These are phyloP conservation scores for Rhazya stricta DNA, from an alignment of 257 asterid genomes.

Conservation along the genomic window DNA sequence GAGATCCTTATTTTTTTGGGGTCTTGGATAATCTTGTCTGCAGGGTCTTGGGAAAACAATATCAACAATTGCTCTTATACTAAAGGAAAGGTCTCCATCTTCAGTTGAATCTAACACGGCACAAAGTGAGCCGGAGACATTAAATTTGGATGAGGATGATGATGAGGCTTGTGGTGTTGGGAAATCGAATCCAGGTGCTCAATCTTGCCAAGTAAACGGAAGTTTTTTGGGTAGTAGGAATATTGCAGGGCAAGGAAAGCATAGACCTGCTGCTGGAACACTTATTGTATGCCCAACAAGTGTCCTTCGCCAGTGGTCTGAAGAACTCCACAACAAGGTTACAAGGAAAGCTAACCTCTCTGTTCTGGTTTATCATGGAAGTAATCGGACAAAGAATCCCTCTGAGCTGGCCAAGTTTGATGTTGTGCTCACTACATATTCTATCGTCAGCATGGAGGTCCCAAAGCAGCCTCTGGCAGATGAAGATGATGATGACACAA, in stretches of 20 bases:
- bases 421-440: conserved; percentile 92
- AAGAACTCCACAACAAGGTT: conserved; percentile 83
- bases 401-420: conserved; percentile 81
- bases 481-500: conserved; percentile 57
- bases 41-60: conserved; percentile 99
- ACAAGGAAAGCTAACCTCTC: conserved; percentile 76
- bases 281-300: conserved; percentile 97
- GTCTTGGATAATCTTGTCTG: conserved; percentile 18
- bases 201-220: conserved; percentile 34
- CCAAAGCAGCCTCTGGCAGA: conserved; percentile 91
- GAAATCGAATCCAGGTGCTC: conserved; percentile 28
- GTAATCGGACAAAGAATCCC: conserved; percentile 86
- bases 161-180: conserved; percentile 36
- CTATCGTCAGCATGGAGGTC: conserved; percentile 98
- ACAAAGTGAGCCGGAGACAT: conserved; percentile 57
- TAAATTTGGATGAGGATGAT: conserved; percentile 88
- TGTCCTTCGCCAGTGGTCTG: conserved; percentile 97
- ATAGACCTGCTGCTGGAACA: conserved; percentile 91
- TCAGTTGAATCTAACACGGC: conserved; percentile 37
- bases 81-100: conserved; percentile 80
- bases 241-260: conserved; percentile 42
- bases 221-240: conserved; percentile 19
- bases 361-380: conserved; percentile 80
- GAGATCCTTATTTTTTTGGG: conserved; percentile 11
- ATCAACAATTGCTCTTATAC: conserved; percentile 90